Percentiles rank a stretch among this genome's conserved stretches.
phyloP scores from a whole-genome alignment of 371 early-diverging fungal species.

The Mortierella sp. region DNA sequence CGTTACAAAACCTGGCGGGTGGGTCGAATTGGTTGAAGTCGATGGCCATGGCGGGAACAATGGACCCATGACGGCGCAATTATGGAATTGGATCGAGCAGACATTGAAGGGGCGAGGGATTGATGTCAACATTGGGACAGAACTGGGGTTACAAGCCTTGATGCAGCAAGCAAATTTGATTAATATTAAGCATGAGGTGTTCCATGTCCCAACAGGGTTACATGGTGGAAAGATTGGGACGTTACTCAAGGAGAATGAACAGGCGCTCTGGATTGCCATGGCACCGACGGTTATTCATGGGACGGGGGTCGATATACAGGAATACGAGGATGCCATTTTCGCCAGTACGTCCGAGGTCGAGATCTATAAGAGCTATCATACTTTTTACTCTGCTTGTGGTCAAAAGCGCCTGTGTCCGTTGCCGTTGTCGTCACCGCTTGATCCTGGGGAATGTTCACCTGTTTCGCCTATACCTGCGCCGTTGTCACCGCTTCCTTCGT shows the following conservation, averaged over 20 bases:
- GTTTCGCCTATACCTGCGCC: conserved; percentile 6
- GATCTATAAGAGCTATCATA: conserved; percentile 39
- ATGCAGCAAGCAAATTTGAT: conserved; percentile 17
- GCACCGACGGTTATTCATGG: conserved; percentile 36
- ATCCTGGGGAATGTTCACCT: not conserved
- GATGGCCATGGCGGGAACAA: conserved; percentile 45
- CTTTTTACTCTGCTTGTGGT: conserved; percentile 25
- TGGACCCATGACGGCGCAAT: conserved; percentile 35
- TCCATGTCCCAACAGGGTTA: conserved; percentile 29
- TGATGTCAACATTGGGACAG: conserved; percentile 17
- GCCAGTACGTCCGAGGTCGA: conserved; percentile 34
- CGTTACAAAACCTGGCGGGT: conserved; percentile 66
- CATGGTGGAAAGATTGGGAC: conserved; percentile 51
- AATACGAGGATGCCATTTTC: conserved; percentile 32
- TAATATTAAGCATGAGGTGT: conserved; percentile 26
- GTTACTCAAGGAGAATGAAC: conserved; percentile 45
- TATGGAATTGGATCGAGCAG: conserved; percentile 41
- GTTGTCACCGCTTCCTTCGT: not conserved
- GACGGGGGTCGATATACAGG: conserved; percentile 23
- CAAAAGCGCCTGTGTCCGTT: not conserved
- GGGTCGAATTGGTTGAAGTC: conserved; percentile 65
- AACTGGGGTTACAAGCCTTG: conserved; percentile 16
- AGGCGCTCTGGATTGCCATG: conserved; percentile 36
- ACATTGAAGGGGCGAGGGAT: conserved; percentile 29
- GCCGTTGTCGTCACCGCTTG: not conserved